Percentiles rank a stretch among this genome's conserved stretches.
phyloP scores from a whole-genome alignment of 2,329 filamentous ascomycete genomes.

The Bipolaris bicolor region DNA sequence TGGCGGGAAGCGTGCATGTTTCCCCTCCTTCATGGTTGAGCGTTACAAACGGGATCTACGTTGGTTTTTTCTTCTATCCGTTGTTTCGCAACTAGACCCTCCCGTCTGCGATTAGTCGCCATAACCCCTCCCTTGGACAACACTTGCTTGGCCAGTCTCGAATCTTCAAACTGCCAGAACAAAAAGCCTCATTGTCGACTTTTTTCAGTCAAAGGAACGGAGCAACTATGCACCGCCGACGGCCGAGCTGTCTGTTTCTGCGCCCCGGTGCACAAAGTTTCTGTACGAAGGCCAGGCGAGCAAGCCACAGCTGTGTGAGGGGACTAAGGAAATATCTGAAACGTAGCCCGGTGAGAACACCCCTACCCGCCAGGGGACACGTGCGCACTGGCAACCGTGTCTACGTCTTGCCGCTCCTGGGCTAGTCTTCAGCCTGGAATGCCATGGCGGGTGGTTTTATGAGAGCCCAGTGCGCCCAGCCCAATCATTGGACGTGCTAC shows the following conservation, averaged over 20 bases:
- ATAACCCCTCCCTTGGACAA: constrained; percentile 5
- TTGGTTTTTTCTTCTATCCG: constrained; percentile 20
- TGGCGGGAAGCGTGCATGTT: constrained; percentile 15
- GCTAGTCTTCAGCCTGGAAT: constrained; percentile 24
- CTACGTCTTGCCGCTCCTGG: constrained; percentile 16
- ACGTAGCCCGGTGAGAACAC: constrained; percentile 23
- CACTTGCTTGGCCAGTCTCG: constrained; percentile 25
- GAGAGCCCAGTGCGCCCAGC: constrained; percentile 31
- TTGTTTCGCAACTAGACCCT: constrained; percentile 23
- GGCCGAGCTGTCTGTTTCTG: background rate
- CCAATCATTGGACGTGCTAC: constrained; percentile 25
- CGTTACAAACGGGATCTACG: constrained; percentile 24
- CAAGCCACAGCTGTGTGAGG: constrained; percentile 17
- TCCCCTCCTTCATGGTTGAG: constrained; percentile 17
- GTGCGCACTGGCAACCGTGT: constrained; percentile 7
- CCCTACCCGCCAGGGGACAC: constrained; percentile 19
- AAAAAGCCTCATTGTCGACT: constrained; percentile 20
- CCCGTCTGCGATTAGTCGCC: constrained; percentile 15
- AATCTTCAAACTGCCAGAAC: constrained; percentile 20
- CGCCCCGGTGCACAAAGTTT: constrained; percentile 18
- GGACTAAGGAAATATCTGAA: constrained; percentile 29
- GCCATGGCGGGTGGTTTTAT: constrained; percentile 26
- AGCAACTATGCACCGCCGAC: background rate
- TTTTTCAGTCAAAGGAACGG: background rate
- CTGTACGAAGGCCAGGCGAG: constrained; percentile 10